Evolutionary conservation across 108 stramenopile genomes (phyloP).

Genomic region (Discostella stelligeroides): DNA sequence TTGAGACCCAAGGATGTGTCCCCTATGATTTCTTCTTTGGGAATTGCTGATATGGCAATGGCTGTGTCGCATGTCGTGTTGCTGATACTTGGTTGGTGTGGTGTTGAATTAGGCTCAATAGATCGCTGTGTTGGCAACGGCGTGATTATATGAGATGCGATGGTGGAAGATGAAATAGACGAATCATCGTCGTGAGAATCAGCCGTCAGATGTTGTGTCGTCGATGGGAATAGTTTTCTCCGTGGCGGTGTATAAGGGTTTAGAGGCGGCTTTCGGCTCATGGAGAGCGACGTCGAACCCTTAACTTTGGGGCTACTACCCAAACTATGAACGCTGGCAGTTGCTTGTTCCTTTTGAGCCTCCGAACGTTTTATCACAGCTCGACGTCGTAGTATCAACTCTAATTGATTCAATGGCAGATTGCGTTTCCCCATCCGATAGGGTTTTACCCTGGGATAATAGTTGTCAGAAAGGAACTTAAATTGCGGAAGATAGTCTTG

Average conservation of each 20-base stretch:
- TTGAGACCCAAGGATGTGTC: slow-evolving; percentile 86
- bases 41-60: slow-evolving; percentile 20
- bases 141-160: slow-evolving; percentile 18
- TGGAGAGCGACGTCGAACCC: slow-evolving; percentile 1
- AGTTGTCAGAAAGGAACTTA: slow-evolving; percentile 20
- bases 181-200: slow-evolving; percentile 35
- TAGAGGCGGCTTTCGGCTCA: slow-evolving; percentile 2
- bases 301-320: background rate
- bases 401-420: slow-evolving; percentile 46
- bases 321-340: too few species aligned
- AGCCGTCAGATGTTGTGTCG: slow-evolving; percentile 3
- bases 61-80: background rate
- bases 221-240: slow-evolving; percentile 32
- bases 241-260: background rate
- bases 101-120: slow-evolving; percentile 1
- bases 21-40: slow-evolving; percentile 63
- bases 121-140: background rate
- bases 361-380: slow-evolving; percentile 33
- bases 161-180: slow-evolving; percentile 35
- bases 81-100: slow-evolving; percentile 8
- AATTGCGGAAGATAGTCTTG: slow-evolving; percentile 34
- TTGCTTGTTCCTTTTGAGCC: background rate
- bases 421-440: slow-evolving; percentile 28
- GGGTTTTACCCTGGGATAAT: slow-evolving; percentile 31
- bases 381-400: slow-evolving; percentile 40